These are phyloP conservation scores for Botrytis galanthina DNA, from an alignment of 2,329 filamentous ascomycete genomes.

Conservation along the genomic window DNA sequence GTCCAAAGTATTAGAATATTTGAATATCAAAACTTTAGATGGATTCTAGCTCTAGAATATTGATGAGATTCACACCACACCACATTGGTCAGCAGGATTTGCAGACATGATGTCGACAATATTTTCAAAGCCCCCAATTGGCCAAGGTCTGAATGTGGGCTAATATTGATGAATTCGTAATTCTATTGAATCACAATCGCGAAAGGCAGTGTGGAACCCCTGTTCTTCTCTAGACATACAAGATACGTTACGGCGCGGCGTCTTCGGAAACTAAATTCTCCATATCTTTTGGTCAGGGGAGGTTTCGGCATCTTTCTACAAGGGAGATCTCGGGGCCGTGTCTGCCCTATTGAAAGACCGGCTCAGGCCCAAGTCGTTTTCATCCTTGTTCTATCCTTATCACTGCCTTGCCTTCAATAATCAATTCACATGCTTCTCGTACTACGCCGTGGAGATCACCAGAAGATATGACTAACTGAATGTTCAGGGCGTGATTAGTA, in stretches of 20 bases:
- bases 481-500: not conserved
- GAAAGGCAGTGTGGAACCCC: constrained; percentile 4
- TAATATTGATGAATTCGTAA: not conserved
- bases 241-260: constrained; percentile 7
- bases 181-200: constrained; percentile 6
- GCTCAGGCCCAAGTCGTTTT: not conserved
- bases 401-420: not conserved
- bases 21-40: not conserved
- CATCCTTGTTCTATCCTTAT: not conserved
- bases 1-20: not conserved
- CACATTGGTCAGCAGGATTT: constrained; percentile 20
- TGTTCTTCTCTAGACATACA: not conserved
- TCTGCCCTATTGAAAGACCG: constrained; percentile 14
- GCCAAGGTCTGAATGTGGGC: not conserved
- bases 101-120: constrained; percentile 9
- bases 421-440: constrained; percentile 1
- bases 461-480: not conserved
- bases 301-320: constrained; percentile 18
- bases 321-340: constrained; percentile 2
- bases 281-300: constrained; percentile 12
- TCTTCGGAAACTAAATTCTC: constrained; percentile 14
- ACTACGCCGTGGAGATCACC: constrained; percentile 10
- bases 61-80: not conserved
- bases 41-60: not conserved
- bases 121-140: not conserved